Evolutionary conservation across 2,329 filamentous ascomycete genomes (phyloP), one percentile per base, ranked within the genome.

Genomic region (Esteya vermicola): DNA sequence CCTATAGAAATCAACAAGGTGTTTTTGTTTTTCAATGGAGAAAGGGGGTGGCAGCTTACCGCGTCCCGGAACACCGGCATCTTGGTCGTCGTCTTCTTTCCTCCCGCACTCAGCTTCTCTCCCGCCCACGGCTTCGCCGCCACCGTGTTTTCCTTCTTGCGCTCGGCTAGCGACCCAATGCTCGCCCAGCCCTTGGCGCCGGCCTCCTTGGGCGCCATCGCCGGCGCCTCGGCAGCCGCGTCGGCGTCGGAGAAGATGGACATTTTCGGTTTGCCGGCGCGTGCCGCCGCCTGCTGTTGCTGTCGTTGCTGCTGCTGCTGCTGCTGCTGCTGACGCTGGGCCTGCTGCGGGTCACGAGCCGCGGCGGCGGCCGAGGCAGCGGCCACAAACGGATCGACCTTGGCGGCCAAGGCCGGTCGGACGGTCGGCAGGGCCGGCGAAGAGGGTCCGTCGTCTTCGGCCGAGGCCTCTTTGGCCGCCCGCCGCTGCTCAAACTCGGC

Each of bases 1-100:
- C 86, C 88, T 95, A 75, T 74, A 69, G 72, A 78, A 70, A 86
- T 91, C 85, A 91, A 91, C 75, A 85, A 69, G 59, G 70, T 71
- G 67, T 34, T 43, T 45, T n/a, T n/a, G 18, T 10, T n/a, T 10
- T 10, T 14, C 33, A 25, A 5, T 6, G 13, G 13, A 14, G 23
- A 28, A 28, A n/a, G 20, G 18, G 18, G 22, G 12, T 18, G 26
- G 47, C 48, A 27, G 71, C 85, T 80, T 81, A 98, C 91, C 82
- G 82, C 69, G 69, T 98, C 91, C 68, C 84, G 89, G 68, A 95
- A 98, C 34, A 98, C 75, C 54, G 80, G 68, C 78, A 98, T 81
- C 68, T 95, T 96, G 40, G 79, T 70, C 40, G 70, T 75, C 33
- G 68, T 75, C 63, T 85, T 84, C 64, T 85, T 91, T 51, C 85